Base-by-base conservation (phyloP, 2,329 filamentous ascomycete species). In the Colletotrichum australisinense region DNA sequence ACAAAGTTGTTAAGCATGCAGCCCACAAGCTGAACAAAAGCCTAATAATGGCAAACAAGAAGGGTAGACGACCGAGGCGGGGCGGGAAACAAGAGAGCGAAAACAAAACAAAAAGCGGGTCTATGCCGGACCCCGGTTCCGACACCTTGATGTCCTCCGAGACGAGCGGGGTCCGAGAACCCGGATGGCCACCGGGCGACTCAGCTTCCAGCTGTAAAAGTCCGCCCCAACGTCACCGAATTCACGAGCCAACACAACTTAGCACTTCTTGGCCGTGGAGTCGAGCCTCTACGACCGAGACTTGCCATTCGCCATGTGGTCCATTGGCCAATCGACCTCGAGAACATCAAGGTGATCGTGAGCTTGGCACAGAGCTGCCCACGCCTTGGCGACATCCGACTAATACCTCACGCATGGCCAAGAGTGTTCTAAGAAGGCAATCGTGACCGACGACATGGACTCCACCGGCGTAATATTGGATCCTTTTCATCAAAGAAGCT, bases 241-340 rank as follows among this genome's bases (percentile, higher is more conserved):
- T 55, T 30, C 67, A 16, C 55, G 67, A 71, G 46, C 62, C 71
- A 66, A 62, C 56, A 63, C 5, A 42, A 66, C 60, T 73, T 71
- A 71, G 67, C 56, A 71, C 62, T 24, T 73, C 71, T 73, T 73
- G 67, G 71, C 71, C 71, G 62, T 73, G 71, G 71, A 32, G 67
- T 66, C 26, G 49, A 32, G 55, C 42, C 49, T 71, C 16, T 70
- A 12, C 7, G 28, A 26, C 58, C 22, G 28, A 53, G 68, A 32
- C 35, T 72, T 12, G 22, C 19, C 28, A 32, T 71, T 70, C 62
- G 71, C 22, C 22, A 7, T 1, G 6, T 8, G 3, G 5, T 32
- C 56, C 30, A 65, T 53, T 66, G 52, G 35, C 67, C 67, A 66
- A 73, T 62, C 14, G 56, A 28, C 24, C 28, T 6, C 5, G 16